phyloP scores from a whole-genome alignment of 495 filamentous ascomycete genomes.

The Mycothermus thermophilus region DNA sequence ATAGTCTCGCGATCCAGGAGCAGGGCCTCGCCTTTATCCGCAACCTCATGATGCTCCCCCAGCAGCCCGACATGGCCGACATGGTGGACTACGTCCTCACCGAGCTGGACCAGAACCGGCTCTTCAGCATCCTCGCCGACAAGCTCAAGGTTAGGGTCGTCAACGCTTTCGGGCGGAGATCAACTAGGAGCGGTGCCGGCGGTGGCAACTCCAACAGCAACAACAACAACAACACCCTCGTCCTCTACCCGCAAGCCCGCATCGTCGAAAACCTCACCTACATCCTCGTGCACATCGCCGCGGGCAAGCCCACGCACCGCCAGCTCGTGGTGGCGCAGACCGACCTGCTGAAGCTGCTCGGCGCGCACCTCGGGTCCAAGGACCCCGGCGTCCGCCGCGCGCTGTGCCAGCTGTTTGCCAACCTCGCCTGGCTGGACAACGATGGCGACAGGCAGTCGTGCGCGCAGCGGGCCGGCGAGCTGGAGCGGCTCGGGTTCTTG shows the following conservation, averaged over 20 bases:
- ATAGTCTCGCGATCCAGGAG: conserved; percentile 77
- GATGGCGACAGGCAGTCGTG: conserved; percentile 45
- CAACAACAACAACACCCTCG: conserved; percentile 20
- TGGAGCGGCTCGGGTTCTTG: conserved; percentile 58
- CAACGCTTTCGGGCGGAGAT: conserved; percentile 27
- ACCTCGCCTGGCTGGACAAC: conserved; percentile 71
- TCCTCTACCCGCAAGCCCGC: conserved; percentile 48
- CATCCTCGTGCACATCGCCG: conserved; percentile 75
- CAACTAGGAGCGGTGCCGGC: neutral
- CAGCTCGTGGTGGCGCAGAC: conserved; percentile 45
- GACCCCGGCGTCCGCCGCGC: conserved; percentile 56
- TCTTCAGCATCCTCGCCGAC: conserved; percentile 61
- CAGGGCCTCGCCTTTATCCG: conserved; percentile 77
- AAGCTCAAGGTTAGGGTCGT: conserved; percentile 51
- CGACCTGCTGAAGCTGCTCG: conserved; percentile 46
- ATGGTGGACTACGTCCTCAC: conserved; percentile 79
- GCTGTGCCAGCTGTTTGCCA: conserved; percentile 68
- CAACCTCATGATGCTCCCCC: conserved; percentile 56
- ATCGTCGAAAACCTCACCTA: conserved; percentile 62
- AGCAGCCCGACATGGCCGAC: conserved; percentile 28
- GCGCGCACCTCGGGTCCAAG: conserved; percentile 57
- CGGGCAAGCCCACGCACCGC: conserved; percentile 60
- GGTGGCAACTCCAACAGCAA: neutral
- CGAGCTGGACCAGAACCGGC: conserved; percentile 54
- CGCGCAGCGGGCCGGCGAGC: conserved; percentile 46